These are phyloP conservation scores for Phytophthora nicotianae DNA, from an alignment of 352 stramenopile species.

Conservation along the genomic window DNA sequence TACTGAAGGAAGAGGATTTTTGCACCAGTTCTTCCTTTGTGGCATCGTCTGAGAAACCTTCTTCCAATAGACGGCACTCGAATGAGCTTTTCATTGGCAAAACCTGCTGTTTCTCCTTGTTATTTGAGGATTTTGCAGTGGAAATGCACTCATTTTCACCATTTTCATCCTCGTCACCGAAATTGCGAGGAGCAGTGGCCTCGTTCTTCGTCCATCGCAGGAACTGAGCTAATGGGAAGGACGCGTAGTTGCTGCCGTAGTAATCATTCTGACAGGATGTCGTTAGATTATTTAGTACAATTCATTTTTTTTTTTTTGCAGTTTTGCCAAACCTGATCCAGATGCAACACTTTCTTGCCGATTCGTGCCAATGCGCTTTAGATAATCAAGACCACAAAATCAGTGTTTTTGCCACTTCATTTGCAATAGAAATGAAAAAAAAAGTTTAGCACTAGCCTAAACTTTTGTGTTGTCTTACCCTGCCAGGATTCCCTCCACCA, in stretches of 20 bases:
- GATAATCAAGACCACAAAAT: slow-evolving; percentile 5
- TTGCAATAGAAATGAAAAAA: slow-evolving; percentile 3
- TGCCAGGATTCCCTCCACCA: slow-evolving; percentile 79
- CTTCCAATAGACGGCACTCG: slow-evolving; percentile 48
- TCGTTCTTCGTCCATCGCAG: slow-evolving; percentile 63
- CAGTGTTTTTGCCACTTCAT: slow-evolving; percentile 7
- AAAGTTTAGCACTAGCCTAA: slow-evolving; percentile 9
- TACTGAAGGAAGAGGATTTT: slow-evolving; percentile 69
- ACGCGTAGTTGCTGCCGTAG: slow-evolving; percentile 83
- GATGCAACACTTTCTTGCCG: slow-evolving; percentile 79
- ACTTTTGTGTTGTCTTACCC: slow-evolving; percentile 39
- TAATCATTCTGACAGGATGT: slow-evolving; percentile 67
- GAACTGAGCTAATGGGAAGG: slow-evolving; percentile 67
- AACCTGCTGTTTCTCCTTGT: slow-evolving; percentile 18
- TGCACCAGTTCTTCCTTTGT: slow-evolving; percentile 40
- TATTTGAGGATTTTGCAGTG: not conserved
- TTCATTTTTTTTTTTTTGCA: not conserved
- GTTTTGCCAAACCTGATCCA: slow-evolving; percentile 58
- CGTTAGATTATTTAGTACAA: not conserved
- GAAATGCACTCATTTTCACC: slow-evolving; percentile 2
- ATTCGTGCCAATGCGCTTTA: slow-evolving; percentile 63
- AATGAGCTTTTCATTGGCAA: slow-evolving; percentile 56
- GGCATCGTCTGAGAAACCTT: slow-evolving; percentile 44
- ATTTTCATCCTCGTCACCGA: slow-evolving; percentile 40
- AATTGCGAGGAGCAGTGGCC: slow-evolving; percentile 34